A percentile compares a stretch with the other conserved stretches of the same genome.
These are phyloP conservation scores for Chiua virens DNA, from an alignment of 768 basidiomycete genomes.

Conservation along the genomic window DNA sequence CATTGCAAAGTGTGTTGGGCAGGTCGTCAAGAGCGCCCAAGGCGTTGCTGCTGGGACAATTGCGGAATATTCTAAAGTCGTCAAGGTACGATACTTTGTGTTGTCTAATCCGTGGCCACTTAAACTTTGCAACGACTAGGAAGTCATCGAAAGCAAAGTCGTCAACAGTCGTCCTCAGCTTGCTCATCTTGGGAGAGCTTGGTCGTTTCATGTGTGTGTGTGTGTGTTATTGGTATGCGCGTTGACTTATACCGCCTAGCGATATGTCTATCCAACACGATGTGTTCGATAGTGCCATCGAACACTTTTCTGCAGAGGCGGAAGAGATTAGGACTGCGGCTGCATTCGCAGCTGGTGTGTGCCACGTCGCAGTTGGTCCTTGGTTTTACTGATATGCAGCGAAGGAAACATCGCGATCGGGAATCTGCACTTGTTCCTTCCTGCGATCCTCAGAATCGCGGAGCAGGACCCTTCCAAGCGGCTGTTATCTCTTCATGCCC, in stretches of 20 bases:
- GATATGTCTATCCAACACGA: slow-evolving; percentile 83
- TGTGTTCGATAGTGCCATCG: slow-evolving; percentile 73
- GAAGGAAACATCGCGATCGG: slow-evolving; percentile 96
- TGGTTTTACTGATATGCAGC: not conserved
- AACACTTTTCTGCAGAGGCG: slow-evolving; percentile 71
- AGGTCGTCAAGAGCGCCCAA: slow-evolving; percentile 71
- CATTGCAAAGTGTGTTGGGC: slow-evolving; percentile 83
- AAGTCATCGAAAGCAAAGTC: slow-evolving; percentile 62
- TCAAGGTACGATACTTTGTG: slow-evolving; percentile 56
- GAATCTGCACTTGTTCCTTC: slow-evolving; percentile 84
- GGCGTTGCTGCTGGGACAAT: slow-evolving; percentile 80
- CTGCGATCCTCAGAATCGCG: slow-evolving; percentile 76
- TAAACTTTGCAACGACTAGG: slow-evolving; percentile 26
- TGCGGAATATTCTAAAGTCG: slow-evolving; percentile 76
- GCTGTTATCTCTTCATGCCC: slow-evolving; percentile 82
- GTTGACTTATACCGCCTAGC: slow-evolving; percentile 41
- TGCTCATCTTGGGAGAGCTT: slow-evolving; percentile 89
- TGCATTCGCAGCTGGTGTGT: slow-evolving; percentile 86
- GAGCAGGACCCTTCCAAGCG: slow-evolving; percentile 77
- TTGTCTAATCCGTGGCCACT: not conserved
- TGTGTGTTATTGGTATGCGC: not conserved
- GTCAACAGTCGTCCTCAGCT: slow-evolving; percentile 72
- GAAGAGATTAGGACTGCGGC: slow-evolving; percentile 90
- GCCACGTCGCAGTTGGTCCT: not conserved
- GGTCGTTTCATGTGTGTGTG: slow-evolving; percentile 77